These are phyloP conservation scores for Darksidea phi DNA, from an alignment of 495 filamentous ascomycete species.

Conservation along the genomic window DNA sequence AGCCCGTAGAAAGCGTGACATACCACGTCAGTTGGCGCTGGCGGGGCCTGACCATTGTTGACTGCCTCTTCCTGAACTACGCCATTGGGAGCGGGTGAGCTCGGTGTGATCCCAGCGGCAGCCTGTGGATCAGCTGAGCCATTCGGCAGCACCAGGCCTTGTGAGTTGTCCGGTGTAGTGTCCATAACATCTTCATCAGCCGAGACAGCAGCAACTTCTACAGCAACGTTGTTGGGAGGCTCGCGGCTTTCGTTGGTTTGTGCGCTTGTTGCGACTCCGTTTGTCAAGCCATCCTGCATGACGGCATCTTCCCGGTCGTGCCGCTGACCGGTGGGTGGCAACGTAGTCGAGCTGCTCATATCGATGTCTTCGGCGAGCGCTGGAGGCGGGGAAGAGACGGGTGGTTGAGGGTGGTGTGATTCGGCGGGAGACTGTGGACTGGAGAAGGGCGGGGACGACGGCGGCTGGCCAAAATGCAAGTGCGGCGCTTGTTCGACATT, in stretches of 20 bases:
- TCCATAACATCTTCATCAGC: conserved; percentile 36
- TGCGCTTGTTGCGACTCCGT: conserved; percentile 17
- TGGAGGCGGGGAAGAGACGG: conserved; percentile 30
- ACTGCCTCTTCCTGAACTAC: conserved; percentile 3
- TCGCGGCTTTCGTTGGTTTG: neutral
- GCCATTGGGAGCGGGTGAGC: conserved; percentile 17
- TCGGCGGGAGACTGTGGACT: conserved; percentile 30
- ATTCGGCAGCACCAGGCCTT: conserved; percentile 24
- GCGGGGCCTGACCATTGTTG: conserved; percentile 13
- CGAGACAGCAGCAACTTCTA: conserved; percentile 26
- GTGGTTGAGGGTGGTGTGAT: conserved; percentile 25
- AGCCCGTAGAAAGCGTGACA: neutral
- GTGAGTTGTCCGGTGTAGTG: conserved; percentile 31
- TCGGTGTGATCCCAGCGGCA: conserved; percentile 9
- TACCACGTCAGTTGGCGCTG: conserved; percentile 11
- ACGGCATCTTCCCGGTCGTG: conserved; percentile 37
- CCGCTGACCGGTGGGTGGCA: conserved; percentile 36
- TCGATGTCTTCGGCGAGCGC: conserved; percentile 32
- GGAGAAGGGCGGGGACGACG: conserved; percentile 29
- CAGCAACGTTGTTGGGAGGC: conserved; percentile 8
- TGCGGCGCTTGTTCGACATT: conserved; percentile 34
- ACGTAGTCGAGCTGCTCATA: conserved; percentile 38
- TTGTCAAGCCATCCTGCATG: conserved; percentile 31
- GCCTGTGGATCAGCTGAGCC: conserved; percentile 25
- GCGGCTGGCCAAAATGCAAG: conserved; percentile 34